Percentiles rank a stretch among this genome's conserved stretches.
These are phyloP conservation scores for Tricholoma terreum DNA, from an alignment of 768 basidiomycete species.

Conservation along the genomic window DNA sequence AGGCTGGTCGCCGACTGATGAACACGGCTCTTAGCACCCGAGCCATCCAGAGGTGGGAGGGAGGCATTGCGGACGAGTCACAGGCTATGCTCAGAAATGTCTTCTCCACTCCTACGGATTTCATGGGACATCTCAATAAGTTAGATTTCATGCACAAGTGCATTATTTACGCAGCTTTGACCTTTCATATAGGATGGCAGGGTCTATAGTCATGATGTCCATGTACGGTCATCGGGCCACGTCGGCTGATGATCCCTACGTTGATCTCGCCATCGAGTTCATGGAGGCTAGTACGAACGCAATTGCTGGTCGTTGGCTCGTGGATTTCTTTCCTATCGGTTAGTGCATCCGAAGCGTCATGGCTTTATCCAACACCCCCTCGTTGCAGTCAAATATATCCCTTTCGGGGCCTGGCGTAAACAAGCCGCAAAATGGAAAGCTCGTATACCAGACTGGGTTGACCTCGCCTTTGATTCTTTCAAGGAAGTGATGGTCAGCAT, in stretches of 20 bases:
- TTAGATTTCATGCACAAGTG: background rate
- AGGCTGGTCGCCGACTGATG: constrained; percentile 15
- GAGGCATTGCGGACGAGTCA: constrained; percentile 14
- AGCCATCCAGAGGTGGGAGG: constrained; percentile 17
- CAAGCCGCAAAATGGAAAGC: constrained; percentile 14
- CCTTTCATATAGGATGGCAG: constrained; percentile 11
- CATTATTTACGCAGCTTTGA: background rate
- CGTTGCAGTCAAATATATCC: constrained; percentile 12
- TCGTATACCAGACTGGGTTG: constrained; percentile 16
- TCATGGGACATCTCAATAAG: constrained; percentile 15
- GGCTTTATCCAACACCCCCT: background rate
- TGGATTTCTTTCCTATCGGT: constrained; percentile 15
- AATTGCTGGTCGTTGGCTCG: constrained; percentile 16
- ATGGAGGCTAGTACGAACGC: constrained; percentile 18
- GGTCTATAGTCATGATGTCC: constrained; percentile 18
- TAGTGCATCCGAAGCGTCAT: background rate
- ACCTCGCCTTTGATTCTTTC: constrained; percentile 13
- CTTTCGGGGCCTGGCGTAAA: constrained; percentile 9
- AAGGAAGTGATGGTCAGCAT: constrained; percentile 13
- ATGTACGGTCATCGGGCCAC: constrained; percentile 19
- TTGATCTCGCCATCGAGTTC: constrained; percentile 16
- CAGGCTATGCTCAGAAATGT: constrained; percentile 11
- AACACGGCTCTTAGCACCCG: constrained; percentile 17
- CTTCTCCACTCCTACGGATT: constrained; percentile 4
- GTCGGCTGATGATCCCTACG: constrained; percentile 13